phyloP scores from a whole-genome alignment of 441 rosid species.

The Populus tomentosa region DNA sequence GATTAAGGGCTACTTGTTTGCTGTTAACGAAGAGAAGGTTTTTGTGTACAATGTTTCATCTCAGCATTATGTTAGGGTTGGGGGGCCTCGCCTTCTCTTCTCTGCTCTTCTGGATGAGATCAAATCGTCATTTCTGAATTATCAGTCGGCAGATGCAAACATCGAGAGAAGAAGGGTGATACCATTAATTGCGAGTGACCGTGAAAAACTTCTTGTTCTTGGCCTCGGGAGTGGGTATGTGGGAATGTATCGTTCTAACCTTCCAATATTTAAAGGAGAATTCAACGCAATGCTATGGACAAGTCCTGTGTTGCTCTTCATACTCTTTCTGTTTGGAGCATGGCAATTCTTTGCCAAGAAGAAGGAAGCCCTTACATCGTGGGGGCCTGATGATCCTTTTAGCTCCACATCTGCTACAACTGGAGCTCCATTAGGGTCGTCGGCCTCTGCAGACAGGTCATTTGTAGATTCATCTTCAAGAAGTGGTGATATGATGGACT shows the following conservation, averaged over 20 bases:
- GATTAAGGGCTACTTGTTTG: conserved; percentile 77
- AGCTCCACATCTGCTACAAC: conserved; percentile 41
- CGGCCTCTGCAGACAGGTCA: conserved; percentile 49
- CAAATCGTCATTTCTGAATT: conserved; percentile 63
- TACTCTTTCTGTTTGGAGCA: conserved; percentile 76
- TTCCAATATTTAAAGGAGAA: conserved; percentile 59
- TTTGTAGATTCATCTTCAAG: conserved; percentile 60
- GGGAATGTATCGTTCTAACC: conserved; percentile 77
- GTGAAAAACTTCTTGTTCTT: conserved; percentile 72
- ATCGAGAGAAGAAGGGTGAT: conserved; percentile 24
- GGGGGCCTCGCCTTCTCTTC: conserved; percentile 72
- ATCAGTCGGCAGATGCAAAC: conserved; percentile 28
- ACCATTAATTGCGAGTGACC: conserved; percentile 84
- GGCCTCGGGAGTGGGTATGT: conserved; percentile 77
- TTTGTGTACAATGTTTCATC: conserved; percentile 80
- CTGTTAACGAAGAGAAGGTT: conserved; percentile 60
- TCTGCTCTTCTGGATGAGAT: conserved; percentile 74
- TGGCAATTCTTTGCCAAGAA: conserved; percentile 98
- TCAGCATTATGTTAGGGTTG: conserved; percentile 68
- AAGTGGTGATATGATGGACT: conserved; percentile 53
- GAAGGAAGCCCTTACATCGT: conserved; percentile 81
- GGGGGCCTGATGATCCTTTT: conserved; percentile 94
- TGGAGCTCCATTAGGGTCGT: conserved; percentile 36
- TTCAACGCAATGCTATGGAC: conserved; percentile 78
- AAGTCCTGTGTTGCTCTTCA: conserved; percentile 76